Evolutionary conservation across 2,329 filamentous ascomycete genomes (phyloP), one percentile per base, ranked within the genome.

Genomic region (Lecanosticta acicola): DNA sequence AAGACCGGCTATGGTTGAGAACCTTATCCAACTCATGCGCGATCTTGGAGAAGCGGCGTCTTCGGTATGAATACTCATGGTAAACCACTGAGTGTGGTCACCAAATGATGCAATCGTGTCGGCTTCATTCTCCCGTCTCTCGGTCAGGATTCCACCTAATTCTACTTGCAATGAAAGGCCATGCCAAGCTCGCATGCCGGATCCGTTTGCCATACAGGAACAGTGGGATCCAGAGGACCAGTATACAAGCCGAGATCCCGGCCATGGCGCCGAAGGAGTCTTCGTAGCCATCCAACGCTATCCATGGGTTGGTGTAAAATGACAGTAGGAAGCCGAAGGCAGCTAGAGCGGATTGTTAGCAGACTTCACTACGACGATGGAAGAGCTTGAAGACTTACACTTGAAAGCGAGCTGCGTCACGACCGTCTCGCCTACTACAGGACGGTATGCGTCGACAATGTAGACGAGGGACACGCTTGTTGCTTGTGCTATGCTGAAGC

Each of bases 281-380:
- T 10, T 65, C 50, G 54, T 80, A 80, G 1, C 78, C 78, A 1
- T 62, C 61, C 45, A 67, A 21, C 4, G 66, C 62, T 32, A 81
- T 71, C 78, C 78, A 81, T 0, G 75, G 71, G 55, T 81, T 81
- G 1, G 76, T 80, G 57, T 80, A 80, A 57, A 81, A 81, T 0
- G 73, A 77, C 1, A 81, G 66, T 1, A 80, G 63, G 57, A 81
- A 81, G 3, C 76, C 77, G 55, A 81, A 79, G 5, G 72, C 59
- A 13, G 75, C 72, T 44, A 16, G 3, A 18, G 4, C 24, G 24
- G 24, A 5, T 7, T 29, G 10, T 17, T 19, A 16, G 41, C 37
- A 44, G n/a, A n/a, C 17, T 10, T 14, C 18, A 43, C 17, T 16
- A 34, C 13, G 17, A 5, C 32, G 13, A 4, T 5, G 17, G 9